Conservation (phyloP, 176 grass and related monocot species). For the Oryza meridionalis region DNA sequence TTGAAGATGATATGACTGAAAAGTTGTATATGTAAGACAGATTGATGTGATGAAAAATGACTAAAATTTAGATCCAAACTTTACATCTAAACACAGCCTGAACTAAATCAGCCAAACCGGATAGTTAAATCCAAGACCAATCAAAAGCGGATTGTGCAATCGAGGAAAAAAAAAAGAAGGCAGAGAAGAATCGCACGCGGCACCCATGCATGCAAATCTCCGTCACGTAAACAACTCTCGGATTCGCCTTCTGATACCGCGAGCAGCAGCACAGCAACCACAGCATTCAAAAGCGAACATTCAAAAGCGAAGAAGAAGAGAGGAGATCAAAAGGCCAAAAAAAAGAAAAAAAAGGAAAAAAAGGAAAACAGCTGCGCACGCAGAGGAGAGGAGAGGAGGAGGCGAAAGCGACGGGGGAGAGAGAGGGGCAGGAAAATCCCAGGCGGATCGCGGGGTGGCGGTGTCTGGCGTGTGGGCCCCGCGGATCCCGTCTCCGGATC, state of each 20-base stretch:
- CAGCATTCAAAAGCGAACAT: background rate
- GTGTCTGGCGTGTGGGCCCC: slow-evolving; percentile 29
- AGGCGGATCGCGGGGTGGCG: slow-evolving; percentile 41
- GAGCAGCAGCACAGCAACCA: too few species aligned
- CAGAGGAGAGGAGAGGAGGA: background rate
- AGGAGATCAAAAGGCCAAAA: background rate
- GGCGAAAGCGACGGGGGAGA: slow-evolving; percentile 32
- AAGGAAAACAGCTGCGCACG: background rate
- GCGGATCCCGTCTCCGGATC: background rate
- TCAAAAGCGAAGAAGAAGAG: background rate
- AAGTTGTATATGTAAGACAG: too few species aligned
- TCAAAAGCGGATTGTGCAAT: background rate
- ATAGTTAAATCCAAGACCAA: background rate
- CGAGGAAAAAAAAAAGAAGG: background rate
- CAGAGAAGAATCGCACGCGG: background rate
- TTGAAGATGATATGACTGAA: too few species aligned
- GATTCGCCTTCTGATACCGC: background rate
- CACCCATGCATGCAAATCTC: background rate
- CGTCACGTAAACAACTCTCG: background rate
- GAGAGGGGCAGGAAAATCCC: slow-evolving; percentile 50
- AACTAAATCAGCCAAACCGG: background rate
- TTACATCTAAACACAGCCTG: too few species aligned
- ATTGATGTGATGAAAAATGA: too few species aligned
- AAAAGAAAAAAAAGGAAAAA: too few species aligned
- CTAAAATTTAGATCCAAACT: too few species aligned